These are phyloP conservation scores for Fulvia fulva DNA, from an alignment of 2,329 filamentous ascomycete species.

Conservation along the genomic window DNA sequence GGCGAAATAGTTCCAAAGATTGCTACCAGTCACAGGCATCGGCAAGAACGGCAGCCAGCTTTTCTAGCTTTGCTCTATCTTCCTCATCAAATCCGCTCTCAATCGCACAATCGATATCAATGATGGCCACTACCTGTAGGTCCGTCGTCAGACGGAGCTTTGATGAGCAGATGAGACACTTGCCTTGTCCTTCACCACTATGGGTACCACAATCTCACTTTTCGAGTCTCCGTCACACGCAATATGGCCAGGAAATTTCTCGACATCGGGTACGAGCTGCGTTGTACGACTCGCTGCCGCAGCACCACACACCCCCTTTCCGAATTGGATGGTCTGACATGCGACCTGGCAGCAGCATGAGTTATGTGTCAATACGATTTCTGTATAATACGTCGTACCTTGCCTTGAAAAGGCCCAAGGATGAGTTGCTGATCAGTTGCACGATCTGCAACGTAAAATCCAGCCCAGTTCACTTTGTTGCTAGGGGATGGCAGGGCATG, in stretches of 20 bases:
- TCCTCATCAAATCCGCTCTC: constrained; percentile 64
- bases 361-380: neutral
- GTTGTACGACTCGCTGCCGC: constrained; percentile 60
- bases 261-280: constrained; percentile 65
- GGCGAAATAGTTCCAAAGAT: too few species aligned
- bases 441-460: constrained; percentile 69
- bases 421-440: constrained; percentile 54
- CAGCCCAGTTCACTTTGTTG: constrained; percentile 72
- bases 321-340: constrained; percentile 72
- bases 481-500: constrained; percentile 66
- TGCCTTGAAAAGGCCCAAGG: constrained; percentile 75
- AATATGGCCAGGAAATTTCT: constrained; percentile 73
- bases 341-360: constrained; percentile 43
- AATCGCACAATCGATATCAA: constrained; percentile 73
- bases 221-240: constrained; percentile 71
- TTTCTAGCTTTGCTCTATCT: constrained; percentile 63
- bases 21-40: constrained; percentile 61
- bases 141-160: neutral
- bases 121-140: constrained; percentile 64
- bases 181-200: constrained; percentile 53
- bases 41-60: constrained; percentile 58
- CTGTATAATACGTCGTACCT: constrained; percentile 36
- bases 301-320: constrained; percentile 70
- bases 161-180: neutral
- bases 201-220: constrained; percentile 79